Evolutionary conservation across 768 basidiomycete genomes (phyloP), one percentile per base, ranked within the genome.

Genomic region (Saitozyma sp.): DNA sequence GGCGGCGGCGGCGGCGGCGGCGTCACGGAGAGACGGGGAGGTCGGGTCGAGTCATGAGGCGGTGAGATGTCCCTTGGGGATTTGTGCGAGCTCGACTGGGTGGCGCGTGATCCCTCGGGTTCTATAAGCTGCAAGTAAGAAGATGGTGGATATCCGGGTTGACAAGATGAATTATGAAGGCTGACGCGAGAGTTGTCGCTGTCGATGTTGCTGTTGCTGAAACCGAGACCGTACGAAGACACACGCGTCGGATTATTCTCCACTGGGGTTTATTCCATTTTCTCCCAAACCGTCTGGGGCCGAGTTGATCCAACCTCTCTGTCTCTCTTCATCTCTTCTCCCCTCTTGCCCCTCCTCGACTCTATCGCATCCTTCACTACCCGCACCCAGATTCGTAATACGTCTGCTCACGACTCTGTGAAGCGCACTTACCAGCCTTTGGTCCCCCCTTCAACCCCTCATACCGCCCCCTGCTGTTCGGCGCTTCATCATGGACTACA

Each of bases 401-500:
- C n/a, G n/a, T n/a, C n/a, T n/a, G n/a, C n/a, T n/a, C n/a, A n/a
- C n/a, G n/a, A n/a, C n/a, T 38, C 19, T 6, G 14, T 37, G 16
- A 38, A 13, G 17, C 54, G 19, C 39, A 6, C 45, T 10, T 55
- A 38, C 29, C 54, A 3, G 20, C 29, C 40, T 6, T 55, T 9
- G 8, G 2, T 8, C 5, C 13, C 5, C 14, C 14, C 40, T 55
- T 38, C 13, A 13, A 5, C 19, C 19, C 10, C 16, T 6, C n/a
- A 39, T 52, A 55, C 49, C 29, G 43, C 54, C 11, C 19, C 2
- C 2, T 29, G 29, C 29, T 29, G 29, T 29, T 5, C 29, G 5
- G 2, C 29, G 29, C 29, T 29, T 50, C 60, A 66, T 16, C 16
- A 66, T 74, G 62, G 70, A 75, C 51, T 75, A 75, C 54, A 59